Conservation (phyloP, 2,329 filamentous ascomycete species). For the Pestalotiopsis sp. region DNA sequence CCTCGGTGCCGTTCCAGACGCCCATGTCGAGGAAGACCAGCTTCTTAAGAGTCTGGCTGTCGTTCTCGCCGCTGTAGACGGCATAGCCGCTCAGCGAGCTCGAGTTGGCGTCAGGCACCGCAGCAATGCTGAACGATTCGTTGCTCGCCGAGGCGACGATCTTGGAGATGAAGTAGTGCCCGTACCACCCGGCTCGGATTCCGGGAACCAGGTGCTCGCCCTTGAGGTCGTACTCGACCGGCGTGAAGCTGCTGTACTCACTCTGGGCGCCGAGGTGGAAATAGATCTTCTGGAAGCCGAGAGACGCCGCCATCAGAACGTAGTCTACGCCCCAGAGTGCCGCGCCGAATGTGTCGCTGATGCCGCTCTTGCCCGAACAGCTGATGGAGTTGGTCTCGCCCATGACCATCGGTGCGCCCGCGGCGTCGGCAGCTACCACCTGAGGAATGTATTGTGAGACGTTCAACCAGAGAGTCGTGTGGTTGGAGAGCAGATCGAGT, state of each 20-base stretch:
- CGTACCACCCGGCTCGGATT: slow-evolving; percentile 35
- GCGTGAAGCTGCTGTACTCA: slow-evolving; percentile 34
- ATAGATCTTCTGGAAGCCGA: slow-evolving; percentile 39
- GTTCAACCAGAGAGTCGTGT: slow-evolving; percentile 36
- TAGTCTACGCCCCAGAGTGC: slow-evolving; percentile 53
- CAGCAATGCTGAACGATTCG: slow-evolving; percentile 25
- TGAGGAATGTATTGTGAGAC: slow-evolving; percentile 35
- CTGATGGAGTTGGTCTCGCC: slow-evolving; percentile 50
- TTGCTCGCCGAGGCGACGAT: slow-evolving; percentile 19
- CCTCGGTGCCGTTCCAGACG: slow-evolving; percentile 38
- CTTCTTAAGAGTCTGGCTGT: slow-evolving; percentile 24
- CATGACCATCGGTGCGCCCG: slow-evolving; percentile 42
- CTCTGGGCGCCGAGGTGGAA: slow-evolving; percentile 46
- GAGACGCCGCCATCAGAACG: slow-evolving; percentile 36
- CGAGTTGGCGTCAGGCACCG: slow-evolving; percentile 34
- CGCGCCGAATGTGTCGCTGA: slow-evolving; percentile 49
- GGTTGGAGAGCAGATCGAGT: slow-evolving; percentile 35
- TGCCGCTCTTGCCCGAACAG: slow-evolving; percentile 39
- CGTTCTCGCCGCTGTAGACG: slow-evolving; percentile 24
- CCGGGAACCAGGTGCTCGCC: slow-evolving; percentile 32
- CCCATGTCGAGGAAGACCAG: slow-evolving; percentile 39
- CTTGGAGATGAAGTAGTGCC: slow-evolving; percentile 37
- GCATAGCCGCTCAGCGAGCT: slow-evolving; percentile 36
- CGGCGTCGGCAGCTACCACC: slow-evolving; percentile 33
- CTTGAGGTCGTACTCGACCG: slow-evolving; percentile 28